Percentiles rank a stretch among this genome's conserved stretches.
Conservation (phyloP, 768 basidiomycete genomes). For the Boletus subparvulus region DNA sequence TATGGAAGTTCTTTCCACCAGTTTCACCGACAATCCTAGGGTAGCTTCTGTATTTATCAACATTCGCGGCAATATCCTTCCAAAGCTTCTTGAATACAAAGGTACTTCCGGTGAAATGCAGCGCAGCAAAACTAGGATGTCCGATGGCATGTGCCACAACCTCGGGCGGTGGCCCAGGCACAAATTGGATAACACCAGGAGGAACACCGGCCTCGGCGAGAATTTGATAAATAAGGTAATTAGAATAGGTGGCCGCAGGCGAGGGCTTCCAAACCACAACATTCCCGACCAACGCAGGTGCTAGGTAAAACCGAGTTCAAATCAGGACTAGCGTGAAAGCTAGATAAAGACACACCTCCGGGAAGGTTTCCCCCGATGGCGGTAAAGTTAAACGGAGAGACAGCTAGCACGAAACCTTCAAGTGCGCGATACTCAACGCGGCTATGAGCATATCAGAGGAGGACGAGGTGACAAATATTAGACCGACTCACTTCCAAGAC, state of each 20-base stretch:
- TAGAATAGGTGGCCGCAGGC: slow-evolving; percentile 91
- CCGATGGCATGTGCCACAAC: slow-evolving; percentile 83
- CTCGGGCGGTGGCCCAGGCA: slow-evolving; percentile 84
- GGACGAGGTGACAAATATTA: background rate
- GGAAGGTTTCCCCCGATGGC: slow-evolving; percentile 97
- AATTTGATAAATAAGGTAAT: slow-evolving; percentile 89
- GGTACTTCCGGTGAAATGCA: slow-evolving; percentile 98
- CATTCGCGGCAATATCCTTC: slow-evolving; percentile 89
- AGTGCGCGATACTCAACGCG: slow-evolving; percentile 94
- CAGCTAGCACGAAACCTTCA: slow-evolving; percentile 98
- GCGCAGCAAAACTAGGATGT: slow-evolving; percentile 76
- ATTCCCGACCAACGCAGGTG: slow-evolving; percentile 93
- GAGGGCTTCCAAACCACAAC: slow-evolving; percentile 97
- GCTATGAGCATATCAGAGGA: slow-evolving; percentile 42
- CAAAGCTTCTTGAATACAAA: slow-evolving; percentile 92
- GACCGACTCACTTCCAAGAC: slow-evolving; percentile 83
- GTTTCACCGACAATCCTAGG: slow-evolving; percentile 98
- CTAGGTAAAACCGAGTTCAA: slow-evolving; percentile 35
- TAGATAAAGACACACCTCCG: slow-evolving; percentile 44
- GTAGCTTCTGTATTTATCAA: slow-evolving; percentile 86
- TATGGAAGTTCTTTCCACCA: slow-evolving; percentile 98
- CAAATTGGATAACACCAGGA: slow-evolving; percentile 93
- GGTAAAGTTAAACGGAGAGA: slow-evolving; percentile 98
- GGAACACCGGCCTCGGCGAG: slow-evolving; percentile 93
- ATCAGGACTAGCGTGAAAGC: background rate